Conservation (phyloP, 805 yeast species). For the Candida takata region DNA sequence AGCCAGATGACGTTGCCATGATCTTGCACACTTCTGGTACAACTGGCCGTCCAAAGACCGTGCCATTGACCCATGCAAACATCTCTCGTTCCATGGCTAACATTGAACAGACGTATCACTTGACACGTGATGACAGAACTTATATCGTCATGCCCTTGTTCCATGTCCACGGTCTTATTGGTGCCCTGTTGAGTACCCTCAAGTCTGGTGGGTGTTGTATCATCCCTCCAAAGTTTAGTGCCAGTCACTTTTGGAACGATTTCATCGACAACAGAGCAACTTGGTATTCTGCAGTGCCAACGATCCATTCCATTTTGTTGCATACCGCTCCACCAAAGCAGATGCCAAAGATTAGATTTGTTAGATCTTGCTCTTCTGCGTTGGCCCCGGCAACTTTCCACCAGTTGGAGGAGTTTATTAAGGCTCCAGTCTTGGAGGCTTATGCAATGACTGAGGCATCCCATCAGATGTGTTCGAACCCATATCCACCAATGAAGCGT, state of each 20-base stretch:
- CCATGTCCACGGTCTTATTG: constrained; percentile 71
- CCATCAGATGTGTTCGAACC: constrained; percentile 73
- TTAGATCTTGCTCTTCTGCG: constrained; percentile 67
- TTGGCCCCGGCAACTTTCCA: constrained; percentile 60
- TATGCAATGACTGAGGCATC: constrained; percentile 79
- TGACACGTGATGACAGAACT: constrained; percentile 42
- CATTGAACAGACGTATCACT: constrained; percentile 50
- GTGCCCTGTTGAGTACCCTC: constrained; percentile 56
- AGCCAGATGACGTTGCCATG: constrained; percentile 50
- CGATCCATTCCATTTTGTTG: constrained; percentile 62
- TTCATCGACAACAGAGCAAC: constrained; percentile 43
- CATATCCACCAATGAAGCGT: constrained; percentile 59
- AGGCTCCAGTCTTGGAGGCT: constrained; percentile 68
- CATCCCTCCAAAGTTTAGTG: constrained; percentile 58
- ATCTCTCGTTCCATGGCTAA: constrained; percentile 53
- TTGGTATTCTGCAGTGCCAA: constrained; percentile 77
- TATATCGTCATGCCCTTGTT: constrained; percentile 72
- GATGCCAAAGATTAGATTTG: constrained; percentile 52
- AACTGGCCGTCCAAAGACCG: constrained; percentile 71
- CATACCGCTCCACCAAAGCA: constrained; percentile 42
- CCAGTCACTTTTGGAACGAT: constrained; percentile 53
- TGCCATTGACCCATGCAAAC: constrained; percentile 61
- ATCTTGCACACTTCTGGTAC: constrained; percentile 72
- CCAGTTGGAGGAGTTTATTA: constrained; percentile 47
- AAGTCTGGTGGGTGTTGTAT: constrained; percentile 53